Conservation (phyloP, 495 filamentous ascomycete species). For the Lepidopterella palustris region DNA sequence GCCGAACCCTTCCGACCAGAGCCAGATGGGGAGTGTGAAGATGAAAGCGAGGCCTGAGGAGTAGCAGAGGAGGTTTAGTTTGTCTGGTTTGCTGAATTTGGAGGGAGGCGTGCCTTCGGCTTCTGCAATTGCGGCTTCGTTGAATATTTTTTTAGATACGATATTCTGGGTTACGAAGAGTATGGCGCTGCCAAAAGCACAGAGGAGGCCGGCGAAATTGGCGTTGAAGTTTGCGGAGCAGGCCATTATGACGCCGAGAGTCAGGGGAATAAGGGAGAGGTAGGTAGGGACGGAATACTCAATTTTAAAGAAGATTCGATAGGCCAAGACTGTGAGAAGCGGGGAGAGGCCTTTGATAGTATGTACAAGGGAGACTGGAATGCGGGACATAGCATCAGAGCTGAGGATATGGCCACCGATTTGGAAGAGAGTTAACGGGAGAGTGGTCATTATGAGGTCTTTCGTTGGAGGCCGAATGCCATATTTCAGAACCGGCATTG, state of each 20-base stretch:
- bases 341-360: constrained; percentile 99
- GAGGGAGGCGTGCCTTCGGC: constrained; percentile 53
- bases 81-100: constrained; percentile 72
- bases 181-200: constrained; percentile 77
- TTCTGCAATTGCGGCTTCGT: constrained; percentile 79
- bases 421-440: constrained; percentile 88
- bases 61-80: constrained; percentile 94
- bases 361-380: constrained; percentile 94
- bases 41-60: constrained; percentile 87
- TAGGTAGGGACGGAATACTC: constrained; percentile 85
- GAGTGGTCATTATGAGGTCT: constrained; percentile 77
- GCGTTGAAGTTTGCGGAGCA: constrained; percentile 85
- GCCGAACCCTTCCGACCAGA: constrained; percentile 77
- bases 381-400: constrained; percentile 86
- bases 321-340: constrained; percentile 90
- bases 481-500: constrained; percentile 71
- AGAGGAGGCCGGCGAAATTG: constrained; percentile 79
- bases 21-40: constrained; percentile 87
- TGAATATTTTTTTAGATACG: constrained; percentile 98
- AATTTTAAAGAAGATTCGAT: constrained; percentile 80
- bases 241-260: constrained; percentile 86
- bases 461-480: constrained; percentile 74
- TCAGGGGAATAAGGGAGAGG: constrained; percentile 85
- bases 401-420: constrained; percentile 88
- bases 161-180: constrained; percentile 99